Conservation (phyloP, 1,284 basidiomycete genomes). For the Leccinum subfulvum region DNA sequence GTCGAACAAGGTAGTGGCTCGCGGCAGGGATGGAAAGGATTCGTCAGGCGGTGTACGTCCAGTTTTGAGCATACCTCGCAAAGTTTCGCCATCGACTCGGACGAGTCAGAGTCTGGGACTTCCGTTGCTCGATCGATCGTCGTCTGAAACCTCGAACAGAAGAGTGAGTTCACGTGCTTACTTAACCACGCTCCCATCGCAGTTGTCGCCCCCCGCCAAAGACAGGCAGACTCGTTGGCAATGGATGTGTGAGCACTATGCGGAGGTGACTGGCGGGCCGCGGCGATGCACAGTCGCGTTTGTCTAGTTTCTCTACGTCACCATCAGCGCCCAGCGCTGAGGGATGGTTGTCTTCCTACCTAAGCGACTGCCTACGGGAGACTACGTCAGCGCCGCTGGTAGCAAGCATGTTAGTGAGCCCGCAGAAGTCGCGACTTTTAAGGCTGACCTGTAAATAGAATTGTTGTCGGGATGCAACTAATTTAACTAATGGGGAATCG, state of each 20-base stretch:
- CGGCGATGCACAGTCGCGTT: too few species aligned
- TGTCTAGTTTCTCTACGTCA: too few species aligned
- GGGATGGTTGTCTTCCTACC: too few species aligned
- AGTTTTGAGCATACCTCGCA: constrained; percentile 17
- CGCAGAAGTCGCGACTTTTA: too few species aligned
- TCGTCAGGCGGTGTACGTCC: constrained; percentile 2
- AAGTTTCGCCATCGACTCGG: constrained; percentile 2
- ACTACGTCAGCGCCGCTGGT: too few species aligned
- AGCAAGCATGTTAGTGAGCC: too few species aligned
- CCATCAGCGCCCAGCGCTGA: too few species aligned
- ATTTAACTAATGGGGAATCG: too few species aligned
- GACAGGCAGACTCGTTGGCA: neutral
- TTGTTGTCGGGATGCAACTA: too few species aligned
- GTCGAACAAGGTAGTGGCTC: constrained; percentile 2
- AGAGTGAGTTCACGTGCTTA: neutral
- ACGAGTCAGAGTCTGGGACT: neutral
- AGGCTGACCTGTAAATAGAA: too few species aligned
- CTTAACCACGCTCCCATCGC: neutral
- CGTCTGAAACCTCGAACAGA: neutral
- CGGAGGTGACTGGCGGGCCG: neutral
- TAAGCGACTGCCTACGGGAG: too few species aligned
- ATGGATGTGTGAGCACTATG: neutral
- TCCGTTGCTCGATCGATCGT: neutral
- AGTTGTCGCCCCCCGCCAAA: neutral
- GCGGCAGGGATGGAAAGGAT: constrained; percentile 11